Conservation (phyloP, 2,329 filamentous ascomycete genomes). For the Tolypocladium inflatum region DNA sequence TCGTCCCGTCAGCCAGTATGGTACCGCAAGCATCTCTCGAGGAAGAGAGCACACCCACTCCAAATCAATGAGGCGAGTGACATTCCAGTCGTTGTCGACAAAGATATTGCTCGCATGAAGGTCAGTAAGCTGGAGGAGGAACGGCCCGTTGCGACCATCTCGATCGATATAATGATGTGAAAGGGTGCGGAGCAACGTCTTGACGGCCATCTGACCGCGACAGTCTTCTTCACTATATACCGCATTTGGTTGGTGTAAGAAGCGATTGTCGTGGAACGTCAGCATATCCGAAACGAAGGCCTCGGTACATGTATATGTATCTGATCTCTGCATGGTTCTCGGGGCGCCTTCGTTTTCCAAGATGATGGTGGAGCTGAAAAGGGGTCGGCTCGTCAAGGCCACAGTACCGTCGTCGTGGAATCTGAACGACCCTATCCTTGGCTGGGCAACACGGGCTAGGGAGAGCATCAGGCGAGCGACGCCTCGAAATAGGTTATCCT, state of each 20-base stretch:
- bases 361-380: constrained; percentile 15
- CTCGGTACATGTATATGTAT: constrained; percentile 20
- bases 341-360: constrained; percentile 22
- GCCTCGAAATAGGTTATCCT: constrained; percentile 17
- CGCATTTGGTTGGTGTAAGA: constrained; percentile 15
- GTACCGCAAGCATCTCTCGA: constrained; percentile 7
- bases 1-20: constrained; percentile 11
- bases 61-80: constrained; percentile 20
- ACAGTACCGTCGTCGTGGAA: constrained; percentile 19
- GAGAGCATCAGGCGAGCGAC: constrained; percentile 16
- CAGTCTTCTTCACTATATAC: constrained; percentile 15
- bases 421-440: constrained; percentile 16
- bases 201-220: constrained; percentile 16
- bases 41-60: constrained; percentile 22
- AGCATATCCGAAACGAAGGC: constrained; percentile 14
- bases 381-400: constrained; percentile 19
- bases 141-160: constrained; percentile 14
- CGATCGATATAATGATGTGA: constrained; percentile 14
- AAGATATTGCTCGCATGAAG: constrained; percentile 24
- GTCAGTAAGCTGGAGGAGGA: constrained; percentile 19
- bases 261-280: constrained; percentile 11
- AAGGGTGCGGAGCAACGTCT: constrained; percentile 11
- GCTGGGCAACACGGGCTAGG: constrained; percentile 16
- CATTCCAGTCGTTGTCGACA: constrained; percentile 24
- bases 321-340: constrained; percentile 15